Evolutionary conservation across 768 basidiomycete genomes (phyloP), one percentile per base, ranked within the genome.

Genomic region (Coprinopsis sp.): DNA sequence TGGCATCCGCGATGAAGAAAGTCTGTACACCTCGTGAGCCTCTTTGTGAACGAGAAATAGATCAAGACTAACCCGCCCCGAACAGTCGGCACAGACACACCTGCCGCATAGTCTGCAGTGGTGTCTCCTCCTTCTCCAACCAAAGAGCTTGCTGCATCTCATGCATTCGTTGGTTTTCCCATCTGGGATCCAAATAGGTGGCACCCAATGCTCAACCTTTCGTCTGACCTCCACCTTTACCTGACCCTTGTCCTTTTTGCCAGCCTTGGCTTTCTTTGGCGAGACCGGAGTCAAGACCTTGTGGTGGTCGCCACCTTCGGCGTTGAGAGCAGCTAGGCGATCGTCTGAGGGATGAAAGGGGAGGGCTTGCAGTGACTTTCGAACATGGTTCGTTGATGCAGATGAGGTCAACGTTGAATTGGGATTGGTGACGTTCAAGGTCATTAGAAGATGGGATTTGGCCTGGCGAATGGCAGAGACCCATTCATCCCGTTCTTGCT

Each of bases 101-200:
- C 83, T 64, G 0, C 91, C 91, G 62, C 91, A 94, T 4, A 94
- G 68, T 50, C 91, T 68, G 61, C 91, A 94, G 58, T 94, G 91
- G 60, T 94, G 91, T 48, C 90, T 71, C 54, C 91, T 67, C 54
- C 88, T 72, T 58, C 83, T 64, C 81, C 87, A 87, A 6, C 86
- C 84, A 63, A 93, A 94, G 36, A 74, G 59, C 33, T 77, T 68
- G 4, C 80, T 80, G 57, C 93, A 96, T 8, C 87, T 73, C 91
- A 91, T 92, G 60, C 93, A 96, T 18, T 74, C 71, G 44, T 78
- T 77, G n/a, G 88, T 84, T 62, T 78, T 87, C 49, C 80, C 77
- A 58, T 96, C 91, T 0, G 93, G 91, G 24, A 94, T 83, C 93
- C 93, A 96, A 21, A 95, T 78, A 0, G 93, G 87, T 4, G 93